A percentile compares a stretch with the other conserved stretches of the same genome.
phyloP scores from a whole-genome alignment of 306 rosid species.

The Gillenia trifoliata region DNA sequence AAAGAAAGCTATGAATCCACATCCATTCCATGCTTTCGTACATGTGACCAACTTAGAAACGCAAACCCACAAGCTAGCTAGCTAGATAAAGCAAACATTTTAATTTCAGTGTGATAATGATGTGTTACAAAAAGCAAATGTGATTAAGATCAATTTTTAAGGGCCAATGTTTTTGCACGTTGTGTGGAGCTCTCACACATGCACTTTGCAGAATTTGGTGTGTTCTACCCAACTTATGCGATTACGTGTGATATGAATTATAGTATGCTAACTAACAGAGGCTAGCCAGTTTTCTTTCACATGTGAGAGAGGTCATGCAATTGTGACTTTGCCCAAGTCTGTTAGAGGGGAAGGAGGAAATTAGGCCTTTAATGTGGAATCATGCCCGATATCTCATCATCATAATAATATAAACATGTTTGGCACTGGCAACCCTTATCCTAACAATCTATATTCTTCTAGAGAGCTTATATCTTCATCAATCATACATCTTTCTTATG shows the following conservation, averaged over 20 bases:
- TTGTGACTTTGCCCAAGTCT: conserved; percentile 41
- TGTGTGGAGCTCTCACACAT: conserved; percentile 9
- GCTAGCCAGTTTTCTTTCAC: conserved; percentile 39
- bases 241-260: conserved; percentile 35
- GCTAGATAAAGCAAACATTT: not conserved
- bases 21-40: not conserved
- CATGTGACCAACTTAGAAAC: not conserved
- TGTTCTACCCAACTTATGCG: conserved; percentile 35
- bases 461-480: not conserved
- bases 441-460: not conserved
- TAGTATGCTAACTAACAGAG: conserved; percentile 40
- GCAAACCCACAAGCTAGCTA: not conserved
- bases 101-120: not conserved
- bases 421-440: not conserved
- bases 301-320: conserved; percentile 57
- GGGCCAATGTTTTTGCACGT: conserved; percentile 5
- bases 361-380: conserved; percentile 33
- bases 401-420: not conserved
- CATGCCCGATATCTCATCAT: conserved; percentile 21
- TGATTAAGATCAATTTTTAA: not conserved
- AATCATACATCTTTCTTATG: not conserved
- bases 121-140: not conserved
- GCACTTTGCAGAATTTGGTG: conserved; percentile 25
- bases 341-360: conserved; percentile 27
- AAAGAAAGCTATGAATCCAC: not conserved